A percentile compares a stretch with the other conserved stretches of the same genome.
Evolutionary conservation across 1,284 basidiomycete genomes (phyloP).

Genomic region (Cryptococcus sp.): DNA sequence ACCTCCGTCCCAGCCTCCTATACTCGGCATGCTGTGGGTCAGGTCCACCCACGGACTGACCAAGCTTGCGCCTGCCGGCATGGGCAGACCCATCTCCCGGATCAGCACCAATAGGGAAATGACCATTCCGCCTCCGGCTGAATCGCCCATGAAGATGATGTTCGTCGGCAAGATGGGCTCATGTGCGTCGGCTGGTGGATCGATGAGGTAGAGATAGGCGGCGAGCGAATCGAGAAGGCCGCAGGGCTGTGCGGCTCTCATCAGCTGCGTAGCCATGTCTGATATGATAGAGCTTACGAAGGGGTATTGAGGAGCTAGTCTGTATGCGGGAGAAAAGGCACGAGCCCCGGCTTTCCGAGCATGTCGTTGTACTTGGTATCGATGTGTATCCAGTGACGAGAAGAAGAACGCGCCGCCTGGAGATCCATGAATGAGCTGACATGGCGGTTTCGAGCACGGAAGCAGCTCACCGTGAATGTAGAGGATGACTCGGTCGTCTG

Average conservation of each 20-base stretch:
- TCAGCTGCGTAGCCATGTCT: background rate
- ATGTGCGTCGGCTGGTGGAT: conserved; percentile 70
- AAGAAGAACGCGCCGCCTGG: conserved; percentile 55
- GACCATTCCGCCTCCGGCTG: conserved; percentile 86
- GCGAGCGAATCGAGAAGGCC: conserved; percentile 53
- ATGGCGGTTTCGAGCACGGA: background rate
- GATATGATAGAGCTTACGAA: conserved; percentile 69
- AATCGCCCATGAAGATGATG: conserved; percentile 86
- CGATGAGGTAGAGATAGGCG: conserved; percentile 66
- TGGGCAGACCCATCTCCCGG: conserved; percentile 77
- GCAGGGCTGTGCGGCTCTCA: conserved; percentile 49
- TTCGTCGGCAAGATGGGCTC: conserved; percentile 74
- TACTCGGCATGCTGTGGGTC: conserved; percentile 89
- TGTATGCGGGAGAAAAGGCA: conserved; percentile 76
- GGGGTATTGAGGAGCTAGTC: conserved; percentile 88
- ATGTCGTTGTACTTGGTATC: conserved; percentile 80
- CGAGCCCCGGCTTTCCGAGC: conserved; percentile 86
- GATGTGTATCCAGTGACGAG: conserved; percentile 47
- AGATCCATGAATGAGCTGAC: no score
- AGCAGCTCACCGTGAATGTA: conserved; percentile 49
- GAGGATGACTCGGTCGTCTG: conserved; percentile 49
- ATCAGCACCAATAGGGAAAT: conserved; percentile 84
- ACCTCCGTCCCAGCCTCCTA: conserved; percentile 53
- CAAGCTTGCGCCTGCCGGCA: conserved; percentile 79
- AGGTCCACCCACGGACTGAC: conserved; percentile 92